Evolutionary conservation across 495 filamentous ascomycete genomes (phyloP), one percentile per base, ranked within the genome.

Genomic region (Aspergillus bridgeri): DNA sequence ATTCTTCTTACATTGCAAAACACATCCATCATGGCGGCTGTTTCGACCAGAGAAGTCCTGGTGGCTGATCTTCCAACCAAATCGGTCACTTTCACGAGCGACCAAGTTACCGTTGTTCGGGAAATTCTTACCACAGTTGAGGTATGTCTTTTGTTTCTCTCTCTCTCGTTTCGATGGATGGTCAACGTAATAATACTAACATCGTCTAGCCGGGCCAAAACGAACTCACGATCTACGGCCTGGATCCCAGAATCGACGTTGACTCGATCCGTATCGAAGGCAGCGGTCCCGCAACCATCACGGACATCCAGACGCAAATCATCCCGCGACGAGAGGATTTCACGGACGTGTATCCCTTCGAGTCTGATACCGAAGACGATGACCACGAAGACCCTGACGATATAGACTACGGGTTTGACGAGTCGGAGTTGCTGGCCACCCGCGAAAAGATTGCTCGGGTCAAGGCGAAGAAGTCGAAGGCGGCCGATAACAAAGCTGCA

Each of bases 201-300:
- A 22, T 8, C 17, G 42, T 20, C 54, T 60, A 88, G 80, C 77
- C 80, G 21, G 86, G 85, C 9, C 61, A 79, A 20, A 87, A 87
- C 63, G 79, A 89, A 57, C 82, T 92, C 57, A 82, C 78, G 6
- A 76, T 91, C 24, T 65, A 82, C 15, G 89, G 86, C 15, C 74
- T 91, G 24, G 82, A 84, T 6, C 86, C 85, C 3, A 82, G 79
- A 13, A 75, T 81, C 42, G 85, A 89, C 57, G 75, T 84, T 60
- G 76, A 86, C 64, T 88, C 85, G 27, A 83, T 90, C 71, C 87
- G 87, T 60, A 83, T 91, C 55, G 85, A 88, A 61, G 86, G 86
- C 52, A 83, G 78, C 50, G 85, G 85, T 25, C 65, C 72, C 1
- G 71, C 75, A 0, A 82, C 79, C 51, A 87, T 90, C 62, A 86